Base-by-base conservation (phyloP, 768 basidiomycete species). In the Tricholoma sp. region DNA sequence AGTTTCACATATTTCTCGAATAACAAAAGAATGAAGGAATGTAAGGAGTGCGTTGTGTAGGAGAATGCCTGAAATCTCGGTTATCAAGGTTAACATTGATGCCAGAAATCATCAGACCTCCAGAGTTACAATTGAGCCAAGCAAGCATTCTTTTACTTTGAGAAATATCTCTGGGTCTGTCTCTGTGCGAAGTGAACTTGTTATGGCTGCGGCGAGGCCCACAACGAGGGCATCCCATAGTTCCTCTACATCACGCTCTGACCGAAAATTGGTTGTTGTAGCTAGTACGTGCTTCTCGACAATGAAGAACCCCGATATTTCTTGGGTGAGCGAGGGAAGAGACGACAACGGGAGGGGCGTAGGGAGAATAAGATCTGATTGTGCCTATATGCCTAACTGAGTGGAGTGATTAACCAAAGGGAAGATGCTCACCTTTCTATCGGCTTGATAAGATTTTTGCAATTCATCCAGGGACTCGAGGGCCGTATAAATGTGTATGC, bases 271-370 rank as follows among this genome's bases (percentile, higher is more conserved):
- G 16, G 86, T 86, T 9, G 94, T 92, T 0, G 92, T 92, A 62
- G 88, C 84, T 6, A 98, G 80, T 0, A 99, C 94, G 66, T 96
- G 88, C 1, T 84, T 86, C 72, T 99, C 97, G 61, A 98, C 86
- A 57, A 99, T 94, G 74, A 98, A 99, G 72, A 97, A 99, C 0
- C 97, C 97, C 35, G 94, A 89, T 60, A 98, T 91, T 71, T 98
- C 93, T 68, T 96, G 89, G 22, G 91, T 88, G 19, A 98, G 76
- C n/a, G 81, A 68, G 0, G 87, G 78, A 4, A 98, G 81, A 3
- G 87, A 80, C 2, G 78, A 67, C 32, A 93, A 64, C 29, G 84
- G 82, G 19, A 92, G 76, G 0, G 87, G 86, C 24, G 76, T 76
- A 1, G 91, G 94, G 27, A 99, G 82, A 68, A 98, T 97, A 8